These are phyloP conservation scores for Tothia fuscella DNA, from an alignment of 2,329 filamentous ascomycete genomes.

Conservation along the genomic window DNA sequence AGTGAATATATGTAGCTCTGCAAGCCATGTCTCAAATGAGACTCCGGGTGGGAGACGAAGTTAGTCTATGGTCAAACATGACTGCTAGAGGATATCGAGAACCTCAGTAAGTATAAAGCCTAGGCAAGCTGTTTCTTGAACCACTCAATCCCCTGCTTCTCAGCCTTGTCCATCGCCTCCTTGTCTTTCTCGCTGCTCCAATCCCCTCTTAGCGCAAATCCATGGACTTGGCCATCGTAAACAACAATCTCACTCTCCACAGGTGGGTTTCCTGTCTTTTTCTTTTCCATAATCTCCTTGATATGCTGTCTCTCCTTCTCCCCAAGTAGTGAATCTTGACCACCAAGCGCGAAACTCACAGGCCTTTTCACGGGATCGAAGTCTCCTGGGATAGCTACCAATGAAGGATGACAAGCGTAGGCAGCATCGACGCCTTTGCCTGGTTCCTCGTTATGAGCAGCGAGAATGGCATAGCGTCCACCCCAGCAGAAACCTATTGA, in stretches of 20 bases:
- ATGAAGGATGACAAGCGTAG: slow-evolving; percentile 29
- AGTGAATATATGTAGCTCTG: no score
- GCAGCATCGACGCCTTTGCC: slow-evolving; percentile 28
- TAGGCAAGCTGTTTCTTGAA: slow-evolving; percentile 29
- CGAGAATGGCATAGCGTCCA: slow-evolving; percentile 28
- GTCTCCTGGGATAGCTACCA: slow-evolving; percentile 31
- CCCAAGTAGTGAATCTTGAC: slow-evolving; percentile 30
- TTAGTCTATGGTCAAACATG: no score
- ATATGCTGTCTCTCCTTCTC: slow-evolving; percentile 25
- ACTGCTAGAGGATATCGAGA: no score
- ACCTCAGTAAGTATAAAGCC: no score
- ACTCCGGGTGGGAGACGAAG: no score
- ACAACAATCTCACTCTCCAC: slow-evolving; percentile 28
- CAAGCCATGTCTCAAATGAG: no score
- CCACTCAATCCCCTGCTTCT: slow-evolving; percentile 30
- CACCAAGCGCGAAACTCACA: slow-evolving; percentile 29
- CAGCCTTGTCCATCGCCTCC: slow-evolving; percentile 35
- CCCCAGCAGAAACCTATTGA: slow-evolving; percentile 42
- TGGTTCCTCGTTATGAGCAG: slow-evolving; percentile 17
- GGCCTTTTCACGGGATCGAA: slow-evolving; percentile 30
- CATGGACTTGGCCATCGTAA: slow-evolving; percentile 34
- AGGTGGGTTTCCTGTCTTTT: slow-evolving; percentile 23
- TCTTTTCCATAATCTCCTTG: slow-evolving; percentile 28
- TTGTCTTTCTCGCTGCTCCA: slow-evolving; percentile 33
- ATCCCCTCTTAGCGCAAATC: slow-evolving; percentile 32